A percentile compares a stretch with the other conserved stretches of the same genome.
These are phyloP conservation scores for Fimicolochytrium jonesii DNA, from an alignment of 192 early-diverging fungal genomes.

Conservation along the genomic window DNA sequence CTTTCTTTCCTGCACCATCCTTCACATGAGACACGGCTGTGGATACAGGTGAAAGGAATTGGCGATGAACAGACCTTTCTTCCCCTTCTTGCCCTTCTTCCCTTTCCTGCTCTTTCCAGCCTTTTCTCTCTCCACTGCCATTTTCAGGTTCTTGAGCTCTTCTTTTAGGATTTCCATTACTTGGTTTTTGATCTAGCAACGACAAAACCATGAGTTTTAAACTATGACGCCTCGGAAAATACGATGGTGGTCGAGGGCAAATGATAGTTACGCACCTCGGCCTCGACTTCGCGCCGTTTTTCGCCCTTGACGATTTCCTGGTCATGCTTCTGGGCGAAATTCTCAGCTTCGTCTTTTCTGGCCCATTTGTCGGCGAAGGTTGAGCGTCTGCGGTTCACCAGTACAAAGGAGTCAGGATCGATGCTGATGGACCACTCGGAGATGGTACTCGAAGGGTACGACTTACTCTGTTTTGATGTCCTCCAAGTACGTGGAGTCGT, in stretches of 20 bases:
- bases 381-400: conserved; percentile 21
- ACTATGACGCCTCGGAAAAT: no score
- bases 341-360: conserved; percentile 53
- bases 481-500: conserved; percentile 43
- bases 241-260: no score
- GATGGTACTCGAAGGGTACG: no score
- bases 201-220: no score
- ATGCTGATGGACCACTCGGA: no score
- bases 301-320: conserved; percentile 59
- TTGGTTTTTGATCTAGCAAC: conserved; percentile 56
- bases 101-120: conserved; percentile 52
- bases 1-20: conserved; percentile 39
- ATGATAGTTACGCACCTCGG: no score
- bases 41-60: neutral
- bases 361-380: conserved; percentile 45
- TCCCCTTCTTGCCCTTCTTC: conserved; percentile 41
- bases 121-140: conserved; percentile 52
- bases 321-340: conserved; percentile 63
- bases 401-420: no score
- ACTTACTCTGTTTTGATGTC: conserved; percentile 42
- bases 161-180: conserved; percentile 58
- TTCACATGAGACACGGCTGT: neutral
- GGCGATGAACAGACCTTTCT: conserved; percentile 3
- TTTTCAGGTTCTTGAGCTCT: conserved; percentile 57
- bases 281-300: conserved; percentile 56